Evolutionary conservation across 192 early-diverging fungal species (phyloP), one percentile per base, ranked within the genome.

Genomic region (Piromyces sp.): DNA sequence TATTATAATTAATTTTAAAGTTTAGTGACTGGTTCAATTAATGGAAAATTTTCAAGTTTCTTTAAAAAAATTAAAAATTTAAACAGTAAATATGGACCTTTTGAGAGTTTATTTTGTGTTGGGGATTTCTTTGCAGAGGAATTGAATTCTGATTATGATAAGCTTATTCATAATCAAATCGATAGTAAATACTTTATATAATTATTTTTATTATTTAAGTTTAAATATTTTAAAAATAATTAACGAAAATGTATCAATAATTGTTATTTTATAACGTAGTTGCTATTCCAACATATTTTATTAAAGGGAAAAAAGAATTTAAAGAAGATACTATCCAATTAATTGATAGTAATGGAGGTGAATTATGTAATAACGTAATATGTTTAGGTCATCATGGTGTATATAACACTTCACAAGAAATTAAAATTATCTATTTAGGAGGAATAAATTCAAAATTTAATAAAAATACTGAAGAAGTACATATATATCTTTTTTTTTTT

Each of bases 11-110:
- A 22, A 22, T 51, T 22, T 1, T 68, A 68, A 68, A 68, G 51
- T 28, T 26, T 68, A 11, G 26, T 68, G 0, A 68, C 51, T n/a
- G 51, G 51, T 68, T 68, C 51, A 22, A 68, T 68, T 11, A 92
- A 94, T 82, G 93, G 94, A 51, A 86, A 90, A 68, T 88, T 95
- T 30, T 80, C 84, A 29, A 88, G 89, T 29, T 89, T 92, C 30
- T 94, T 96, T 78, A 80, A 87, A 26, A 96, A 95, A 84, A 87
- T 94, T 82, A 89, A 87, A n/a, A 88, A 90, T 13, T 91, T 96
- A 81, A 89, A 96, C 83, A 81, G 85, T 13, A 96, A 96, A 84
- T 89, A 94, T 82, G 95, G 95, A 0, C 96, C 96, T 13, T 97
- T 97, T 83, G 94, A 95, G 33, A 83, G 95, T 30, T 84, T 95